These are phyloP conservation scores for Fraxinus albicans DNA, from an alignment of 305 asterid species.

Conservation along the genomic window DNA sequence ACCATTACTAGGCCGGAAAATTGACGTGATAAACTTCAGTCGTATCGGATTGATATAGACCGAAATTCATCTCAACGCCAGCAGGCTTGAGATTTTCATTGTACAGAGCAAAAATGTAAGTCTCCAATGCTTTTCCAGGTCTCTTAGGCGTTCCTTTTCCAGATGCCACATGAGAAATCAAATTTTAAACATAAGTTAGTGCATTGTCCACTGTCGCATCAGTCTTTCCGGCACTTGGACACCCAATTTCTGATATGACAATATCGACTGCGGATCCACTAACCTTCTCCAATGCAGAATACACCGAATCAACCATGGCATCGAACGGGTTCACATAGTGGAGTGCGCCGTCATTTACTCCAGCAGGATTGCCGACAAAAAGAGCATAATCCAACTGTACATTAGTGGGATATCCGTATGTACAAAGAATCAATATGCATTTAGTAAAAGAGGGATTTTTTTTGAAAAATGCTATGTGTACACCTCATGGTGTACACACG, in stretches of 20 bases:
- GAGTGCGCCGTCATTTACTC: background rate
- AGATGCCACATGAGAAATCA: constrained; percentile 17
- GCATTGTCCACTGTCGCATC: constrained; percentile 29
- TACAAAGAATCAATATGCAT: constrained; percentile 21
- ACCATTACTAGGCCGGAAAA: background rate
- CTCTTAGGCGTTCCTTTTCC: constrained; percentile 29
- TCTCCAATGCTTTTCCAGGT: constrained; percentile 27
- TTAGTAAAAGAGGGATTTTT: constrained; percentile 15
- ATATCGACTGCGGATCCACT: background rate
- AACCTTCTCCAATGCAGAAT: constrained; percentile 25
- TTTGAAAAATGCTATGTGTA: too few species aligned
- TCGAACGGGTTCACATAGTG: constrained; percentile 18
- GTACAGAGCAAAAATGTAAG: constrained; percentile 35
- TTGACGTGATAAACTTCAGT: constrained; percentile 38
- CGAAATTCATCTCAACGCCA: constrained; percentile 32
- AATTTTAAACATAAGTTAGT: constrained; percentile 15
- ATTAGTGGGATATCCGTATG: background rate
- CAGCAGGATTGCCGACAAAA: background rate
- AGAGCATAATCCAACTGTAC: constrained; percentile 23
- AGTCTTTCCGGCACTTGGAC: constrained; percentile 28
- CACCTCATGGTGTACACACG: too few species aligned
- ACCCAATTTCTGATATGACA: constrained; percentile 27
- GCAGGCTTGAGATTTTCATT: constrained; percentile 32
- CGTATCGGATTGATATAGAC: constrained; percentile 30
- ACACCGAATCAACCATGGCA: constrained; percentile 24